A percentile compares a stretch with the other conserved stretches of the same genome.
phyloP scores from a whole-genome alignment of 768 basidiomycete species.

The Mycena galericulata region DNA sequence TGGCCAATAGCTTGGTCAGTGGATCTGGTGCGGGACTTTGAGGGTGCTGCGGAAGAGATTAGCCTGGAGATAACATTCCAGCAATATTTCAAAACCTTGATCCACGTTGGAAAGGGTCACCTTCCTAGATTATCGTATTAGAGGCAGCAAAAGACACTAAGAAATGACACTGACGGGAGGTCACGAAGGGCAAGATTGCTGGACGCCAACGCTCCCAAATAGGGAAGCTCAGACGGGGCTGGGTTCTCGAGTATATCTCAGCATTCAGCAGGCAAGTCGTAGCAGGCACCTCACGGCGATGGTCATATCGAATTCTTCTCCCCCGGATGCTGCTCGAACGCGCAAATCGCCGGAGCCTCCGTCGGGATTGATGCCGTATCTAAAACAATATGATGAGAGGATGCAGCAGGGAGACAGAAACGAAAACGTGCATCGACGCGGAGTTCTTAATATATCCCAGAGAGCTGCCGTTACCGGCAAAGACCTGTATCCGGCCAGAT shows the following conservation, averaged over 20 bases:
- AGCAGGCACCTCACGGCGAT: not conserved
- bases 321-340: not conserved
- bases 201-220: conserved; percentile 7
- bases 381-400: not conserved
- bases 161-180: conserved; percentile 3
- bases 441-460: conserved; percentile 24
- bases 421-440: not conserved
- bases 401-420: not conserved
- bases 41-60: not conserved
- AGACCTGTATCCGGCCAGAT: conserved; percentile 24
- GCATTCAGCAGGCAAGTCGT: not conserved
- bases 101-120: conserved; percentile 4
- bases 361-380: conserved; percentile 11
- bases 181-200: not conserved
- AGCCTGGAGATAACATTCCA: not conserved
- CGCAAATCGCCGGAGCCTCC: conserved; percentile 7
- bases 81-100: not conserved
- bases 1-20: not conserved
- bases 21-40: not conserved
- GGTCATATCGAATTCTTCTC: conserved; percentile 4
- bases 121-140: not conserved
- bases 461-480: conserved; percentile 23
- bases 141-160: not conserved
- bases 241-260: not conserved
- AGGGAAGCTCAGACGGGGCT: not conserved